Percentiles rank a stretch among this genome's conserved stretches.
phyloP scores from a whole-genome alignment of 2,329 filamentous ascomycete species.

The Venturia aucupariae region DNA sequence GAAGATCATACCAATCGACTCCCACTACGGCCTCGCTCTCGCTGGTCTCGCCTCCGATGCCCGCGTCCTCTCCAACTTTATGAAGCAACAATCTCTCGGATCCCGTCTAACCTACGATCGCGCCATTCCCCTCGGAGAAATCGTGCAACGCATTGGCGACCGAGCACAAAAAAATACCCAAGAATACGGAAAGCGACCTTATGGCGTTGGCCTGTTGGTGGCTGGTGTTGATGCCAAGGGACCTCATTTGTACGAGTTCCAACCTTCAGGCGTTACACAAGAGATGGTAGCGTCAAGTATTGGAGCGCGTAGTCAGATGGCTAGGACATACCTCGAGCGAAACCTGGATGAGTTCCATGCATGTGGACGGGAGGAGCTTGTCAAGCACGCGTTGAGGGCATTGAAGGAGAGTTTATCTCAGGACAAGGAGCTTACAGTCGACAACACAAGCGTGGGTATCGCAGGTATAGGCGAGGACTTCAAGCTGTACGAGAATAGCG shows the following conservation, averaged over 20 bases:
- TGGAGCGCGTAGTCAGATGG: constrained; percentile 94
- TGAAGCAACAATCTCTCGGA: constrained; percentile 97
- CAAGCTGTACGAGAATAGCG: constrained; percentile 81
- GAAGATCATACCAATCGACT: constrained; percentile 95
- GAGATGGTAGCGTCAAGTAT: constrained; percentile 97
- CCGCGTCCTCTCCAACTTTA: constrained; percentile 99
- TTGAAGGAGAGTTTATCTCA: constrained; percentile 93
- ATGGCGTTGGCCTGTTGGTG: constrained; percentile 87
- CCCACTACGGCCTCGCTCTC: constrained; percentile 90
- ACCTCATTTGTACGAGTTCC: constrained; percentile 96
- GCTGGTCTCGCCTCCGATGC: constrained; percentile 95
- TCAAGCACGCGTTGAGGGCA: constrained; percentile 81
- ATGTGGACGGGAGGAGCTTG: constrained; percentile 71
- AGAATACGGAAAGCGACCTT: constrained; percentile 91
- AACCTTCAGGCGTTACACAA: constrained; percentile 89
- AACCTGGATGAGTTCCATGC: constrained; percentile 76
- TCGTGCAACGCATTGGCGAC: constrained; percentile 87
- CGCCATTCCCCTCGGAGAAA: constrained; percentile 78
- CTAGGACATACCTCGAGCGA: constrained; percentile 89
- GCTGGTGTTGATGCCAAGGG: constrained; percentile 90
- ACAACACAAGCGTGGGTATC: constrained; percentile 89
- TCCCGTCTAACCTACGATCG: constrained; percentile 94
- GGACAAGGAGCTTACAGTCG: constrained; percentile 94
- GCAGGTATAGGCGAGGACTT: constrained; percentile 74
- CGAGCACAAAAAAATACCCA: constrained; percentile 98